These are phyloP conservation scores for Backusella parvicylindrica DNA, from an alignment of 192 early-diverging fungal species.

Conservation along the genomic window DNA sequence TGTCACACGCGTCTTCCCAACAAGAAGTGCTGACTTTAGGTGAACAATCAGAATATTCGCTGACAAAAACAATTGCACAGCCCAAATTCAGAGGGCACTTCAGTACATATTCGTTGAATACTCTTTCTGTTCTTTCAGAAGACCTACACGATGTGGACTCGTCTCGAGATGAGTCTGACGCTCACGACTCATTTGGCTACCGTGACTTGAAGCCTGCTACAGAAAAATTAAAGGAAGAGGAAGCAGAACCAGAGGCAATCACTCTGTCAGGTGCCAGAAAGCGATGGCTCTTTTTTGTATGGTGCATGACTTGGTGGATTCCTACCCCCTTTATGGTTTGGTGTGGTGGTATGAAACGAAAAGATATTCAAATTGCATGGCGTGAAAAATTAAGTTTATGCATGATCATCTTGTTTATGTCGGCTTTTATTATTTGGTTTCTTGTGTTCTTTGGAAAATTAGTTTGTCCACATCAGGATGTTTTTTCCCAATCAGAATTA, in stretches of 20 bases:
- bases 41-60: neutral
- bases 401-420: conserved; percentile 77
- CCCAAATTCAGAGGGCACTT: neutral
- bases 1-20: conserved; percentile 13
- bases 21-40: neutral
- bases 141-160: conserved; percentile 1
- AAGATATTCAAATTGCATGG: conserved; percentile 89
- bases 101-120: neutral
- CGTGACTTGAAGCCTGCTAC: conserved; percentile 7
- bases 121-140: conserved; percentile 26
- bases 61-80: neutral
- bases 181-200: conserved; percentile 1
- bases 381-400: conserved; percentile 94
- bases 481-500: conserved; percentile 64
- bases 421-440: conserved; percentile 79
- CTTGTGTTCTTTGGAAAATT: conserved; percentile 71
- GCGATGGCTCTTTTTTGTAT: conserved; percentile 84
- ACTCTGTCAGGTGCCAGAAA: conserved; percentile 54
- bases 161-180: conserved; percentile 18
- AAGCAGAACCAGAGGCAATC: conserved; percentile 35
- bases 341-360: conserved; percentile 77
- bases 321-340: conserved; percentile 62
- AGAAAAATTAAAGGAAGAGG: conserved; percentile 12
- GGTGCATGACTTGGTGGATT: conserved; percentile 78
- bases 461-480: conserved; percentile 70